These are phyloP conservation scores for Nemania sp. DNA, from an alignment of 2,329 filamentous ascomycete genomes.

Conservation along the genomic window DNA sequence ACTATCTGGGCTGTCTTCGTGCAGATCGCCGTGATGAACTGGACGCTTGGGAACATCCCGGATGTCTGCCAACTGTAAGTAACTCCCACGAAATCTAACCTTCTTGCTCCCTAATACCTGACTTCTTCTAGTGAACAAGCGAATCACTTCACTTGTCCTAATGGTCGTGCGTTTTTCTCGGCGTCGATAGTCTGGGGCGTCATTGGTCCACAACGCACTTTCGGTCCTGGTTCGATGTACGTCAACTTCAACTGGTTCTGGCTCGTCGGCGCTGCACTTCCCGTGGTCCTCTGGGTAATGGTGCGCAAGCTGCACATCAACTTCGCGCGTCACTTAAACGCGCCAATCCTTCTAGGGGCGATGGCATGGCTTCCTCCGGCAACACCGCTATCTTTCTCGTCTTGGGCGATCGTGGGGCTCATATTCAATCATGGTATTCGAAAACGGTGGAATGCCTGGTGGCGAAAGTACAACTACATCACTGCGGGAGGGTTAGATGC, in stretches of 20 bases:
- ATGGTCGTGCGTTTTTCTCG: slow-evolving; percentile 61
- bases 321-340: slow-evolving; percentile 64
- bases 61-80: slow-evolving; percentile 55
- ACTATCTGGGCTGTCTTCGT: slow-evolving; percentile 62
- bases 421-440: slow-evolving; percentile 70
- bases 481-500: slow-evolving; percentile 56
- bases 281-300: slow-evolving; percentile 60
- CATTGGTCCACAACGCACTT: slow-evolving; percentile 68
- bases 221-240: slow-evolving; percentile 65
- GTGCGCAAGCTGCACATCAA: slow-evolving; percentile 56
- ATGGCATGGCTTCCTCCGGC: slow-evolving; percentile 68
- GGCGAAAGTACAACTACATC: slow-evolving; percentile 61
- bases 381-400: slow-evolving; percentile 68
- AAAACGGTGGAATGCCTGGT: slow-evolving; percentile 68
- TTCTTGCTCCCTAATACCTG: background rate
- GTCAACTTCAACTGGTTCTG: slow-evolving; percentile 65
- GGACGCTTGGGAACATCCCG: slow-evolving; percentile 60
- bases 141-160: slow-evolving; percentile 58
- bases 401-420: slow-evolving; percentile 68
- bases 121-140: slow-evolving; percentile 51
- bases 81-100: slow-evolving; percentile 36
- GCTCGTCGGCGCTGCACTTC: slow-evolving; percentile 62
- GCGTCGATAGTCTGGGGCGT: slow-evolving; percentile 68
- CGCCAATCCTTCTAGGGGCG: slow-evolving; percentile 69
- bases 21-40: slow-evolving; percentile 62